These are phyloP conservation scores for Podochytrium sp. DNA, from an alignment of 192 early-diverging fungal genomes.

Conservation along the genomic window DNA sequence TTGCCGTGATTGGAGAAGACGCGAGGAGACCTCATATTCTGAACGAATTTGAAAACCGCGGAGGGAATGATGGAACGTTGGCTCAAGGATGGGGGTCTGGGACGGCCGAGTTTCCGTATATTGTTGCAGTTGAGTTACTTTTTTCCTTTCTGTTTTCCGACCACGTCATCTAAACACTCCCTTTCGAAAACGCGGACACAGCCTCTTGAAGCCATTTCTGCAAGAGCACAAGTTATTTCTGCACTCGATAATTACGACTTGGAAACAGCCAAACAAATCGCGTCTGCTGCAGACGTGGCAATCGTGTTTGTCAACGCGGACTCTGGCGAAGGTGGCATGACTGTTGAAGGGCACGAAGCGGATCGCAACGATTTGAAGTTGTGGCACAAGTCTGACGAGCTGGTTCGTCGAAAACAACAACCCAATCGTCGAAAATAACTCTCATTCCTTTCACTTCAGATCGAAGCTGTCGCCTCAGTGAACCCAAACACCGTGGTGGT, in stretches of 20 bases:
- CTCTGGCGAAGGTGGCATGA: conserved; percentile 47
- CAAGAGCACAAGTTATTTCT: not conserved
- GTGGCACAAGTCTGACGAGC: conserved; percentile 56
- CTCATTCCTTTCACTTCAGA: too few relatives aligned
- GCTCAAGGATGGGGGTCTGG: conserved; percentile 49
- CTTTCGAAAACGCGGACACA: too few relatives aligned
- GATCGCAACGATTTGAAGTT: conserved; percentile 60
- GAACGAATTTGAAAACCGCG: conserved; percentile 34
- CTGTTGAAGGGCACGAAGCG: conserved; percentile 47
- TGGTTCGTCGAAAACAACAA: too few relatives aligned
- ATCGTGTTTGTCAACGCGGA: conserved; percentile 31
- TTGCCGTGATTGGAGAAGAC: conserved; percentile 48
- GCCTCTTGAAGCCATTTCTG: conserved; percentile 7
- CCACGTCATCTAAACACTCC: not conserved
- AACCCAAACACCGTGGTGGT: conserved; percentile 67
- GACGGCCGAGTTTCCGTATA: conserved; percentile 49
- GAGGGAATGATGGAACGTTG: conserved; percentile 35
- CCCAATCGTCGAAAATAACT: too few relatives aligned
- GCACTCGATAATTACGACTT: conserved; percentile 22
- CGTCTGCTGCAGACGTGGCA: conserved; percentile 12
- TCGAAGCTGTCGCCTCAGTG: conserved; percentile 51
- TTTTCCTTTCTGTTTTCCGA: not conserved
- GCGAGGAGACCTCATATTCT: conserved; percentile 36
- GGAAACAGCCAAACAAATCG: conserved; percentile 7
- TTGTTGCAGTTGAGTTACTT: conserved; percentile 31